phyloP scores from a whole-genome alignment of 306 rosid genomes.

The Corylus americana region DNA sequence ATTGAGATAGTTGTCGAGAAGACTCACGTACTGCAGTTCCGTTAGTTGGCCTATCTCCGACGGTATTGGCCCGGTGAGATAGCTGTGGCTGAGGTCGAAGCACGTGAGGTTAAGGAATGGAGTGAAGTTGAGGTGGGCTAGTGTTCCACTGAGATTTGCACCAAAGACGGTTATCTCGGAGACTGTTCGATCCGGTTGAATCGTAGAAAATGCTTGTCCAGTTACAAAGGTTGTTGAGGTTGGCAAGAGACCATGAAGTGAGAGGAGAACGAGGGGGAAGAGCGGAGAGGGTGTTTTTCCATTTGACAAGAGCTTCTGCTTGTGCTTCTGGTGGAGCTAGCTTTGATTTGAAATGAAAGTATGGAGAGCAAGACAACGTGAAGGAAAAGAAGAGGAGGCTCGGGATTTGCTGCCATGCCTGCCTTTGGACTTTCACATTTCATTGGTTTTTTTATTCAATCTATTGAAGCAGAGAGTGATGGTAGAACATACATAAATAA shows the following conservation, averaged over 20 bases:
- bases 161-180: slow-evolving; percentile 11
- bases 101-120: slow-evolving; percentile 30
- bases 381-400: no score
- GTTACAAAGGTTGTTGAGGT: slow-evolving; percentile 25
- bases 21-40: slow-evolving; percentile 51
- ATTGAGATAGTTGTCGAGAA: slow-evolving; percentile 40
- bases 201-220: slow-evolving; percentile 32
- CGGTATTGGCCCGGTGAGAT: no score
- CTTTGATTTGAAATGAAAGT: no score
- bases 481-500: no score
- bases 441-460: no score
- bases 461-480: no score
- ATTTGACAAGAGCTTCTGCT: slow-evolving; percentile 32
- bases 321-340: slow-evolving; percentile 27
- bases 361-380: no score
- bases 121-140: slow-evolving; percentile 52
- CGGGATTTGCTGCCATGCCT: no score
- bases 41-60: slow-evolving; percentile 40
- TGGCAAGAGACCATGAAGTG: slow-evolving; percentile 36
- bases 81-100: no score
- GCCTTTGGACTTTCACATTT: no score
- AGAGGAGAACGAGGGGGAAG: slow-evolving; percentile 15
- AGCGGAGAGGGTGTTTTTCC: slow-evolving; percentile 20
- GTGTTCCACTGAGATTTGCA: slow-evolving; percentile 21
- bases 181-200: neutral